Evolutionary conservation across 805 yeast species (phyloP).

Genomic region (Hanseniaspora vineae): DNA sequence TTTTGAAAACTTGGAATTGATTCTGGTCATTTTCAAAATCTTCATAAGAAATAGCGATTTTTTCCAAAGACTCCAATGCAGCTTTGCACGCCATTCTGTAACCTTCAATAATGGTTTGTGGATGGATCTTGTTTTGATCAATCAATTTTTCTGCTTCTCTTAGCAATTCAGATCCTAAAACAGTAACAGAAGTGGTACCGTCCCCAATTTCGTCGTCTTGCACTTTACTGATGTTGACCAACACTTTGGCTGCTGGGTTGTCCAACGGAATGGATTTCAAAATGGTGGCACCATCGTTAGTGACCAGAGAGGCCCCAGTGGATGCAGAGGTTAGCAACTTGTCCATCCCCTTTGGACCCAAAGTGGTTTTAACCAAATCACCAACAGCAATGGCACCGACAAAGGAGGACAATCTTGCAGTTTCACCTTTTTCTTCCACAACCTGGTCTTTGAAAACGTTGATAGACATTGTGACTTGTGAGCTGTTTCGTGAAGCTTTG

Average conservation of each 20-base stretch:
- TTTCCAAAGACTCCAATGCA: constrained; percentile 72
- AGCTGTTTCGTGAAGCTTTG: neutral
- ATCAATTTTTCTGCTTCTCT: constrained; percentile 91
- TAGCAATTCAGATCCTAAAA: constrained; percentile 77
- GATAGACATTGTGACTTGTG: constrained; percentile 30
- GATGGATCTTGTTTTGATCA: constrained; percentile 79
- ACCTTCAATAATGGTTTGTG: constrained; percentile 95
- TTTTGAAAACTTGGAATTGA: constrained; percentile 46
- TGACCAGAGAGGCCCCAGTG: constrained; percentile 65
- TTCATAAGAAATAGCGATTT: constrained; percentile 50
- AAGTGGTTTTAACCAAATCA: constrained; percentile 82
- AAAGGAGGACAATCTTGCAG: constrained; percentile 93
- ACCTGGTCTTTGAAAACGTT: constrained; percentile 96
- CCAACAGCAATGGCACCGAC: constrained; percentile 99
- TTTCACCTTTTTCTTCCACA: constrained; percentile 94
- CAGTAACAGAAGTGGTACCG: constrained; percentile 95
- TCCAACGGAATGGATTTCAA: constrained; percentile 87
- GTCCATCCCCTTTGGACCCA: constrained; percentile 99
- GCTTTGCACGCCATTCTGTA: constrained; percentile 77
- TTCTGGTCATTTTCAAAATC: constrained; percentile 29
- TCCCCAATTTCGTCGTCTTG: constrained; percentile 99
- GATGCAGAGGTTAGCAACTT: constrained; percentile 81
- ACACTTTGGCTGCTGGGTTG: constrained; percentile 92
- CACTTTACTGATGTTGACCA: constrained; percentile 88
- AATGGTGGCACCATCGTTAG: constrained; percentile 98